Conservation (phyloP, 2,329 filamentous ascomycete genomes). For the Stachybotrys echinatus region DNA sequence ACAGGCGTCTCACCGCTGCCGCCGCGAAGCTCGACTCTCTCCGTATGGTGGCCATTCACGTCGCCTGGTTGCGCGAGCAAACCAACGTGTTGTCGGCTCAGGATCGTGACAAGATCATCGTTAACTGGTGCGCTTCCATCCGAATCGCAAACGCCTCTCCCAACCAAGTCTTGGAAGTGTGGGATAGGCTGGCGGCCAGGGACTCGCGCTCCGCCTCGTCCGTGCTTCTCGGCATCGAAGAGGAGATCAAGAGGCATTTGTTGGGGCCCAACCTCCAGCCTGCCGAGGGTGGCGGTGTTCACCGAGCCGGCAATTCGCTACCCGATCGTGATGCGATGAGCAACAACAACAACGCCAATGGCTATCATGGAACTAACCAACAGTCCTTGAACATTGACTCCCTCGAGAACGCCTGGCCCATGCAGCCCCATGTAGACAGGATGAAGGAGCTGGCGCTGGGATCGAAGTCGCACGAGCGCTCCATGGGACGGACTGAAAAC, state of each 20-base stretch:
- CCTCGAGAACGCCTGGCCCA: no score
- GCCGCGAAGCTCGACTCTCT: conserved; percentile 4
- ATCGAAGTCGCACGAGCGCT: no score
- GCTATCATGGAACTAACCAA: no score
- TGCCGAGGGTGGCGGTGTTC: no score
- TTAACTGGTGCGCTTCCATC: neutral
- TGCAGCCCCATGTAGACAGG: no score
- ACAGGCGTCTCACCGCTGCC: conserved; percentile 10
- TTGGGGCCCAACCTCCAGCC: neutral
- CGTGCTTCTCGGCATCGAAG: neutral
- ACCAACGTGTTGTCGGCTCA: neutral
- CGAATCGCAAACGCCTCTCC: neutral
- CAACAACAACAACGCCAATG: no score
- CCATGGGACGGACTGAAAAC: no score
- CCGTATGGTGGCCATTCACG: conserved; percentile 17
- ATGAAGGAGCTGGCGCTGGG: no score
- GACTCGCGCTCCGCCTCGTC: neutral
- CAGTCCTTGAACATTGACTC: no score
- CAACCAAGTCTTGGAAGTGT: neutral
- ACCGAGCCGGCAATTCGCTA: no score
- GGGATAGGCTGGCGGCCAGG: neutral
- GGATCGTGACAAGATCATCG: neutral
- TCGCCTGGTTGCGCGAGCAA: conserved; percentile 20
- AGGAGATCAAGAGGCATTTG: neutral
- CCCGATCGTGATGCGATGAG: no score